These are phyloP conservation scores for Myriosclerotinia curreyana DNA, from an alignment of 2,329 filamentous ascomycete genomes.

Conservation along the genomic window DNA sequence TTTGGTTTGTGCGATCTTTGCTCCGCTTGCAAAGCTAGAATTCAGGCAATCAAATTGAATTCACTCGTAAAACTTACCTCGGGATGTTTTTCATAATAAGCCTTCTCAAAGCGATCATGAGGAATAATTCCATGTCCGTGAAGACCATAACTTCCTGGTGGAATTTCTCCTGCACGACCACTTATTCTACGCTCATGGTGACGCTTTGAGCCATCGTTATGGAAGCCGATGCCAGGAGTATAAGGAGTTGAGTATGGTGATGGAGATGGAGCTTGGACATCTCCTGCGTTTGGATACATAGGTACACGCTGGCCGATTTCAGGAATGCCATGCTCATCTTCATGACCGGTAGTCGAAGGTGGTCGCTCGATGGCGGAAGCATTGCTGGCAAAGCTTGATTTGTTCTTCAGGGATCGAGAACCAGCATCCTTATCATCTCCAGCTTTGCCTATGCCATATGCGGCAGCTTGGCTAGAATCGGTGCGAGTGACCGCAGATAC, in stretches of 20 bases:
- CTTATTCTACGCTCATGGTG: slow-evolving; percentile 71
- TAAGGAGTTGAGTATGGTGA: slow-evolving; percentile 47
- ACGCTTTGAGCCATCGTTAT: slow-evolving; percentile 50
- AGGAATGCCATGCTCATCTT: slow-evolving; percentile 84
- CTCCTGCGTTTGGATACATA: slow-evolving; percentile 88
- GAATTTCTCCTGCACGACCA: slow-evolving; percentile 65
- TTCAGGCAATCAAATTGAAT: not conserved
- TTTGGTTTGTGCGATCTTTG: not conserved
- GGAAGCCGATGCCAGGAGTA: slow-evolving; percentile 47
- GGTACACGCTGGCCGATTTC: slow-evolving; percentile 91
- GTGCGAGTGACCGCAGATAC: slow-evolving; percentile 84
- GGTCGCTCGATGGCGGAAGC: slow-evolving; percentile 50
- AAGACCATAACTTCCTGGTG: slow-evolving; percentile 88
- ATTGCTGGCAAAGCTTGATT: slow-evolving; percentile 56
- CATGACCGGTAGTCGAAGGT: slow-evolving; percentile 48
- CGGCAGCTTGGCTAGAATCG: slow-evolving; percentile 80
- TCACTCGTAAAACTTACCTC: slow-evolving; percentile 45
- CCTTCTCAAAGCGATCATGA: slow-evolving; percentile 80
- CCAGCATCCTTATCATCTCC: slow-evolving; percentile 51
- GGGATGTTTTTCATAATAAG: slow-evolving; percentile 91
- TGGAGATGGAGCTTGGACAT: slow-evolving; percentile 92
- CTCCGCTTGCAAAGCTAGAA: not conserved
- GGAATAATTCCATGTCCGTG: slow-evolving; percentile 79
- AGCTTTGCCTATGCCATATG: slow-evolving; percentile 76
- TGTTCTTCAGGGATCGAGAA: slow-evolving; percentile 57